Evolutionary conservation across 225 moss, liverwort and hornwort species (phyloP), one percentile per base, ranked within the genome.

Genomic region (Polytrichum formosum): DNA sequence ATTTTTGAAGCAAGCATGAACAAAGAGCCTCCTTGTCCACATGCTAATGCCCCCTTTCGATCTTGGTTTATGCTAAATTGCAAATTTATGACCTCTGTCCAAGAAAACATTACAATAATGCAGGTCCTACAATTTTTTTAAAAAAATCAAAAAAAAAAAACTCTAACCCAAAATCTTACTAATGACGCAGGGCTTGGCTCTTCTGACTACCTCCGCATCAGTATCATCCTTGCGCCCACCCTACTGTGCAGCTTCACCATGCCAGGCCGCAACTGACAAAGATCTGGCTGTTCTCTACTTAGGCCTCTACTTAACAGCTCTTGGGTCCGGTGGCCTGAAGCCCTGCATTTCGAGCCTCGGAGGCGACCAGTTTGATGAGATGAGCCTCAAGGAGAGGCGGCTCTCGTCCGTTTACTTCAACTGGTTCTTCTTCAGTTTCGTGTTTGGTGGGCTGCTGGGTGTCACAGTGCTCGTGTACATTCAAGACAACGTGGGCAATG

Each of bases 391-490:
- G 8, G 83, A 83, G 74, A 74, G 77, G 1, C 70, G 71, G 4
- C 72, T 67, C 25, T 80, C 80, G 53, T 55, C 83, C 1, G 77
- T 83, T 18, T 83, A 56, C 68, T 83, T 83, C 66, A 83, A 83
- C 74, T 83, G 80, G 83, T 80, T 74, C 61, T 83, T 83, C 54
- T 83, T 83, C 77, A 77, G 80, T 65, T 83, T 83, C 53, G 79
- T 80, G 55, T 0, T 53, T 1, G 79, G 83, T 18, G 83, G 79
- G 0, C 70, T 79, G 27, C 74, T 80, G 8, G 83, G 83, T 27
- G 83, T 83, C 6, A 83, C 83, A 2, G 77, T 83, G 65, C 79
- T 83, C 26, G 80, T 83, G 30, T 83, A 83, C 54, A 80, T 83
- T 28, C 83, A 83, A 55, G 74, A 83, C 7, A 83, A 74, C 20